Base-by-base conservation (phyloP, 441 rosid species). In the Pelargonium australe region DNA sequence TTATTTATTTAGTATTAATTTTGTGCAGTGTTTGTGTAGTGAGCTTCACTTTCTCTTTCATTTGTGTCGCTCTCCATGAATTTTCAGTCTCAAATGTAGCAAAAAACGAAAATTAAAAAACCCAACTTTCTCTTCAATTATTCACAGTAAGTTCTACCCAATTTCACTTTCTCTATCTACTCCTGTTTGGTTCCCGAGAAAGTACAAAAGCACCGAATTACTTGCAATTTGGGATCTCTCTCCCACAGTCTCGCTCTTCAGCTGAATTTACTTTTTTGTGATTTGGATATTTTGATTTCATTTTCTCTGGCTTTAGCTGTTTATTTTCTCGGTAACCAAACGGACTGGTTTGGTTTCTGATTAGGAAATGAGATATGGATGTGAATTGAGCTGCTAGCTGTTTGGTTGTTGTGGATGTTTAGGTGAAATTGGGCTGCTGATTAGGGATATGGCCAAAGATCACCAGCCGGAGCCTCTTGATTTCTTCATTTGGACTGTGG, bases 401-500 rank as follows among this genome's bases (percentile, higher is more conserved):
- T 51, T 25, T 67, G 60, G 12, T 20, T 67, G 12, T 20, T 67
- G 67, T 67, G 75, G 58, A 37, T 68, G 74, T 11, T 79, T 23
- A 74, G 55, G 68, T 75, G 68, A 58, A 64, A 23, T 70, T 64
- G 31, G 51, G 64, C n/a, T 25, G 16, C 61, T 34, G 51, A 67
- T 63, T 67, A 34, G 76, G 73, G 85, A 81, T 68, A 95, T 95
- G 96, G 92, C 80, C 82, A 92, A 83, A 86, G 95, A 81, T 57
- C 84, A 77, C 67, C 86, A 87, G 0, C 98, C 99, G 0, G 99
- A 95, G 86, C 98, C 97, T 34, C 97, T 95, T 68, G 98, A 95
- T 92, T 95, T 95, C 94, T 95, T 95, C 90, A 90, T 95, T 78
- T 95, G 99, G 99, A 95, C 98, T 77, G 88, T 92, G 67, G 96